A percentile compares a stretch with the other conserved stretches of the same genome.
Evolutionary conservation across 768 basidiomycete species (phyloP).

Genomic region (Pleurotus tuoliensis): DNA sequence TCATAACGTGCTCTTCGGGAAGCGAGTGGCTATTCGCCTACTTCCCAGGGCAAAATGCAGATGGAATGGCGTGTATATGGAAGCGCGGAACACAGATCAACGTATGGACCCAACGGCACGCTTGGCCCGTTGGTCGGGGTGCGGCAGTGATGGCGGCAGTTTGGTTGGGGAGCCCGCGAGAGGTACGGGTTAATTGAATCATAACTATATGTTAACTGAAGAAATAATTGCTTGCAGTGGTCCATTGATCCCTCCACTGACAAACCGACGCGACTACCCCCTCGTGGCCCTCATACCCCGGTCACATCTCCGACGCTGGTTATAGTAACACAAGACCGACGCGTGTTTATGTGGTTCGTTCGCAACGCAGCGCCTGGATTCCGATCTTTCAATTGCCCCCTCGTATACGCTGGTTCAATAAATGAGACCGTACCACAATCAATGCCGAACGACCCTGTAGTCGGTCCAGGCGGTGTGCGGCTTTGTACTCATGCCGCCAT

Average conservation of each 20-base stretch:
- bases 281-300: constrained; percentile 52
- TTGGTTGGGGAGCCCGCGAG: constrained; percentile 60
- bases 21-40: constrained; percentile 73
- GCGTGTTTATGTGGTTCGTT: constrained; percentile 50
- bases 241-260: constrained; percentile 34
- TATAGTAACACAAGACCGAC: constrained; percentile 62
- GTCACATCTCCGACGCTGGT: constrained; percentile 53
- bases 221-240: constrained; percentile 42
- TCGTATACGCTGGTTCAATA: constrained; percentile 37
- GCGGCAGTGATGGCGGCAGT: constrained; percentile 57
- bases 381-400: constrained; percentile 45
- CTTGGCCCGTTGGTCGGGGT: constrained; percentile 46
- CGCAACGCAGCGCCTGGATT: constrained; percentile 38
- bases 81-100: constrained; percentile 55
- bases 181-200: constrained; percentile 37
- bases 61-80: constrained; percentile 68
- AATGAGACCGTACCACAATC: constrained; percentile 27
- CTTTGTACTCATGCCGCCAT: constrained; percentile 58
- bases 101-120: constrained; percentile 56
- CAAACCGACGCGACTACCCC: constrained; percentile 51
- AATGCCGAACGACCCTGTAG: constrained; percentile 23
- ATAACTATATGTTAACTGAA: background rate
- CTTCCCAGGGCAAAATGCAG: constrained; percentile 53
- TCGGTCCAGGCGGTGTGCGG: constrained; percentile 32
- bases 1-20: constrained; percentile 55